phyloP scores from a whole-genome alignment of 2,329 filamentous ascomycete species.

The Macrophomina phaseolina region DNA sequence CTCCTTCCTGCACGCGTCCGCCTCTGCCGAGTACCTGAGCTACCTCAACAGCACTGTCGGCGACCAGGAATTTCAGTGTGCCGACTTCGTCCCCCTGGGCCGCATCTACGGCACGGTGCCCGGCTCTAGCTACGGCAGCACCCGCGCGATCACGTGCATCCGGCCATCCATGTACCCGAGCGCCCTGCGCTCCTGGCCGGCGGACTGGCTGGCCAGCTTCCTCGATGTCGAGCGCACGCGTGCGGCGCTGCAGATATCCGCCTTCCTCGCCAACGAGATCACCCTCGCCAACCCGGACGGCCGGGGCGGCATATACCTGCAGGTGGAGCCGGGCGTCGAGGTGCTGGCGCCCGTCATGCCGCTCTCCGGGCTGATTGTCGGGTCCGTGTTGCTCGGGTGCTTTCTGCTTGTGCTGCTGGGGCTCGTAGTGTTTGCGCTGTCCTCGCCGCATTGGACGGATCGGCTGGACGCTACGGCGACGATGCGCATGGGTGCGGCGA shows the following conservation, averaged over 20 bases:
- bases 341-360: slow-evolving; percentile 2
- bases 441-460: not conserved
- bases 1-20: not conserved
- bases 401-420: not conserved
- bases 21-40: not conserved
- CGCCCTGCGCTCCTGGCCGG: not conserved
- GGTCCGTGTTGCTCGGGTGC: not conserved
- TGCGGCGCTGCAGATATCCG: not conserved
- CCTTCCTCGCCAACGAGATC: not conserved
- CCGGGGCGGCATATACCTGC: not conserved
- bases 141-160: not conserved
- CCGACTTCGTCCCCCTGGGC: not conserved
- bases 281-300: not conserved
- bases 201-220: not conserved
- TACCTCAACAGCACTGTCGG: not conserved
- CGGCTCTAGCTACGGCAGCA: not conserved
- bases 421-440: not conserved
- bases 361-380: not conserved
- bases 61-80: not conserved
- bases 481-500: not conserved
- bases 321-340: not conserved
- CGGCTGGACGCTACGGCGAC: not conserved
- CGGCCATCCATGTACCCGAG: not conserved
- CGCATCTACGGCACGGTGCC: not conserved
- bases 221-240: not conserved